Evolutionary conservation across 257 asterid genomes (phyloP).

Genomic region (Datura wrightii): DNA sequence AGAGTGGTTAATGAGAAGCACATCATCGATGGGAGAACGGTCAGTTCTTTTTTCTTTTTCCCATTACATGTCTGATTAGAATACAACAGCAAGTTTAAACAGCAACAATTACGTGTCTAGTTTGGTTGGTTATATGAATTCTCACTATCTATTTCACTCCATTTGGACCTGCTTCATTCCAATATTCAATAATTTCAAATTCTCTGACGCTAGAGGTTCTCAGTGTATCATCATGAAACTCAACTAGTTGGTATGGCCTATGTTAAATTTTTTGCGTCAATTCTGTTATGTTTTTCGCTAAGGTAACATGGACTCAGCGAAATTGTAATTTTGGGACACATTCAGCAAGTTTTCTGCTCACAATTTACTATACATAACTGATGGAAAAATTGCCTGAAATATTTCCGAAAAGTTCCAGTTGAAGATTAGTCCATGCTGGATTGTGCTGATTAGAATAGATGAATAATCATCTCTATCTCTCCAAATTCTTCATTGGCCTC

Average conservation of each 20-base stretch:
- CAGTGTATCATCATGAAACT: background rate
- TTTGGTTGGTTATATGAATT: background rate
- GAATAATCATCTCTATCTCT: background rate
- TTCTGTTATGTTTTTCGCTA: background rate
- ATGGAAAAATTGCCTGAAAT: background rate
- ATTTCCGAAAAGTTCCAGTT: background rate
- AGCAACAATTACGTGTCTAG: background rate
- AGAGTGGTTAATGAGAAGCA: constrained; percentile 80
- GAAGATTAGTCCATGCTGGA: background rate
- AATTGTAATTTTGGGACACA: background rate
- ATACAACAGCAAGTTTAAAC: background rate
- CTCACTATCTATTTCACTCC: background rate
- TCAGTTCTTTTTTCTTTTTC: constrained; percentile 43
- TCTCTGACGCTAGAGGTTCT: background rate
- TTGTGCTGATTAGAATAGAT: background rate
- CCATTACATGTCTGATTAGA: background rate
- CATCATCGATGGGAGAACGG: constrained; percentile 75
- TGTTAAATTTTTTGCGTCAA: background rate
- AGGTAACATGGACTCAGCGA: background rate
- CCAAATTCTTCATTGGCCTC: constrained; percentile 39
- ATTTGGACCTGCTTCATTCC: background rate
- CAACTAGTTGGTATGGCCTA: constrained; percentile 25
- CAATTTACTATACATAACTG: background rate
- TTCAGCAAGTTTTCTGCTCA: background rate
- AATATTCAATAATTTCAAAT: background rate